Evolutionary conservation across 352 stramenopile species (phyloP), one percentile per base, ranked within the genome.

Genomic region (Pythium guiyangense): DNA sequence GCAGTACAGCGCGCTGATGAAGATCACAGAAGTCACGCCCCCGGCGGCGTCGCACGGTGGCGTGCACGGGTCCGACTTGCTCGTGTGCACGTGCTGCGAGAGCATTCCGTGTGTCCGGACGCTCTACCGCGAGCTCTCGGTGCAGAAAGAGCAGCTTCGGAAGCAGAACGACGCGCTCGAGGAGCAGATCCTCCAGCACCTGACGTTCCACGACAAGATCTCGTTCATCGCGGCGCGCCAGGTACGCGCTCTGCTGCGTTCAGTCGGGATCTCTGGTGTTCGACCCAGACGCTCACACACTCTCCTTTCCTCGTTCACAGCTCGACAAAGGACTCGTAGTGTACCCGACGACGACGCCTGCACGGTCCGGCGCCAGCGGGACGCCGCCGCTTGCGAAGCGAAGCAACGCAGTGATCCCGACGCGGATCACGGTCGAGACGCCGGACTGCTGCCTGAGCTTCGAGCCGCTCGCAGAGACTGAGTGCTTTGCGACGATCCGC

Each of bases 1-100:
- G 29, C 62, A 64, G 52, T 72, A 72, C 55, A 56, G 60, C 18
- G 57, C 54, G 18, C 57, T 77, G 35, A 59, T 77, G 34, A 49
- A 49, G 11, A 55, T 62, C 18, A 54, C 43, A 0, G 42, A 57
- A 11, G 57, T 31, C n/a, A 9, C 44, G 3, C 22, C 51, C 4
- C n/a, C 34, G 17, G 10, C 25, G 4, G 22, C 17, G 10, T 35
- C 45, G 20, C 26, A 15, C 18, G 27, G 20, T n/a, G 52, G 0
- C 20, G 2, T 22, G 34, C 9, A 60, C 59, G 17, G 62, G 57
- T 20, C 39, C 47, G 14, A 63, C 39, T 25, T 66, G 43, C 35
- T 54, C 51, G 31, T 51, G 20, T 63, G 59, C 22, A 26, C 22
- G 18, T 52, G 40, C 22, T 68, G 56, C 22, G 31, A 48, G 31